Evolutionary conservation across 1,284 basidiomycete species (phyloP), one percentile per base, ranked within the genome.

Genomic region (Exobasidium rhododendri): DNA sequence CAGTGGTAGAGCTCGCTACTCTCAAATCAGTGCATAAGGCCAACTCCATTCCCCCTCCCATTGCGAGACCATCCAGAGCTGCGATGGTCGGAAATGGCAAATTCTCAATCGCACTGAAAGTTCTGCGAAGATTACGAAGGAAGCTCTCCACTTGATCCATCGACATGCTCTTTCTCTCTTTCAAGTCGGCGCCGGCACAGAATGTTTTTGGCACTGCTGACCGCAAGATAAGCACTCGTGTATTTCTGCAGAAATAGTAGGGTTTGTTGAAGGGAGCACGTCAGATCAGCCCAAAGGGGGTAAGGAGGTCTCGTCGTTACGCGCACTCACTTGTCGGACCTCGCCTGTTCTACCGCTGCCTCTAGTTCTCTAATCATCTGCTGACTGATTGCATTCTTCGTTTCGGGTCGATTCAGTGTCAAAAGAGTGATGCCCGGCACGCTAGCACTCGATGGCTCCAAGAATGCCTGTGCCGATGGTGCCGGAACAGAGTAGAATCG

Each of bases 111-210:
- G 86, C 86, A 40, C 85, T 84, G 29, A 97, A 82, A 11, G 90
- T 85, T 35, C 82, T 82, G 32, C 93, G 86, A 29, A 97, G 83
- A 69, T 89, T 87, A 58, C 85, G 81, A 56, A 96, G 87, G 81
- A 96, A 96, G 68, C 85, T 85, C 68, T 86, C 83, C 35, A 96
- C 89, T 73, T 93, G 63, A 6, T 56, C 45, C 35, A 66, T 63
- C 5, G 69, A 59, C 73, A 97, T 96, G 1, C 85, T 84, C 43
- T 87, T 86, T 62, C 93, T 85, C 80, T 97, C 93, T 61, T 85
- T 84, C 54, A 97, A 86, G 80, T 97, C 93, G 10, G 93, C 93
- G 4, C 94, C 93, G 20, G 93, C 89, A 78, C 93, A 97, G 82
- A 72, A 74, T 1, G 70, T 64, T 3, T 64, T 63, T 17, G 64